phyloP scores from a whole-genome alignment of 805 yeast genomes.

The Candida piceae region DNA sequence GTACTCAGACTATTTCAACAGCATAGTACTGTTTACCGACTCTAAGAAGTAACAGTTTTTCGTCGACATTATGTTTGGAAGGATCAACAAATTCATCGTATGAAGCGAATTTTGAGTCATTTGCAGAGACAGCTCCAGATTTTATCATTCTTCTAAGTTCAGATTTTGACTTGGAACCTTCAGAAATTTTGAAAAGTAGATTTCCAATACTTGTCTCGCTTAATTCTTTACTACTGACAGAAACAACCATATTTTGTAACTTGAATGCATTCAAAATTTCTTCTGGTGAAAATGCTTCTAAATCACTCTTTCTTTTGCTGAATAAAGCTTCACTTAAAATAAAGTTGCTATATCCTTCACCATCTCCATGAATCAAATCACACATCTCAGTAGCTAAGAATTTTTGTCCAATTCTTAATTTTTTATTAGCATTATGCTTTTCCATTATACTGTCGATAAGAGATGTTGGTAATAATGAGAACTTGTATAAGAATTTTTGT shows the following conservation, averaged over 20 bases:
- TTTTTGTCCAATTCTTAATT: slow-evolving; percentile 65
- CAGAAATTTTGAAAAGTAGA: slow-evolving; percentile 44
- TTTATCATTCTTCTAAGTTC: slow-evolving; percentile 44
- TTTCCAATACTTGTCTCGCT: slow-evolving; percentile 39
- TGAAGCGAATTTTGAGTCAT: slow-evolving; percentile 42
- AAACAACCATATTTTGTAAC: slow-evolving; percentile 49
- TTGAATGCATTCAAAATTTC: slow-evolving; percentile 52
- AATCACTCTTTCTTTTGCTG: slow-evolving; percentile 15
- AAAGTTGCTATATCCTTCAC: slow-evolving; percentile 64
- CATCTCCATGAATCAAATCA: slow-evolving; percentile 81
- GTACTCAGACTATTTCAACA: slow-evolving; percentile 33
- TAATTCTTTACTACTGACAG: slow-evolving; percentile 30
- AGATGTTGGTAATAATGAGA: slow-evolving; percentile 69
- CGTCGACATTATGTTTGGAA: slow-evolving; percentile 50
- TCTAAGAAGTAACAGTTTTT: slow-evolving; percentile 56
- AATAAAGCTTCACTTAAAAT: slow-evolving; percentile 64
- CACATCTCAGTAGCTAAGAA: slow-evolving; percentile 79
- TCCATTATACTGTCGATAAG: slow-evolving; percentile 51
- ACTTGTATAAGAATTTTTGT: slow-evolving; percentile 59
- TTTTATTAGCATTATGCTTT: slow-evolving; percentile 55
- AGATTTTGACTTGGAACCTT: slow-evolving; percentile 39
- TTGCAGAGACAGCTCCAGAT: slow-evolving; percentile 61
- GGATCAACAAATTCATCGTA: slow-evolving; percentile 43
- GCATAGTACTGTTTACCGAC: slow-evolving; percentile 70
- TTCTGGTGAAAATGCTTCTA: slow-evolving; percentile 39